Evolutionary conservation across 2,329 filamentous ascomycete genomes (phyloP), one percentile per base, ranked within the genome.

Genomic region (Fusarium odoratissimum): DNA sequence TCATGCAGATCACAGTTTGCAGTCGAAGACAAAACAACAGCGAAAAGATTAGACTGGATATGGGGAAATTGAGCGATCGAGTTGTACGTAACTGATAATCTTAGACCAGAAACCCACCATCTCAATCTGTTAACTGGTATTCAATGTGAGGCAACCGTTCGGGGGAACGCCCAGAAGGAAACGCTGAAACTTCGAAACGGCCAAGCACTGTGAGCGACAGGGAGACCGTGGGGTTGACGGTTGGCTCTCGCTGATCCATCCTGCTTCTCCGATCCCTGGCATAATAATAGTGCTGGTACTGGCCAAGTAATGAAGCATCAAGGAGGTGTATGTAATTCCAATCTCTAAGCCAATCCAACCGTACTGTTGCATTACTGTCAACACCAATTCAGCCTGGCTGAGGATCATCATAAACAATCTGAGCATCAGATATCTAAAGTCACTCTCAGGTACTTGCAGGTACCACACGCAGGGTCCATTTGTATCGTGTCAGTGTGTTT

Each of bases 171-270:
- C 35, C 31, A 64, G 65, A 44, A 60, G 54, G 52, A 54, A 44
- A 54, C 55, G 56, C 55, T 69, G 66, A 69, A 71, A 70, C 71
- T 62, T 65, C 49, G 60, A 73, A 71, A 67, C 66, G 51, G 51
- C 70, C 63, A 72, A 72, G 67, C 63, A 73, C 62, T 64, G 71
- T 74, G 64, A 33, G 44, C 49, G 25, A 23, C 45, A 60, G 66
- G 71, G 71, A 63, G 71, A 74, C 58, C 75, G 75, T 77, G 75
- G 75, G 75, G 68, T 76, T 65, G 64, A 74, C 74, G 74, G 75
- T 77, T 77, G 75, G 75, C 72, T 77, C 60, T 75, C 67, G 69
- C 54, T 60, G 64, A 71, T 73, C 65, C 70, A 61, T 67, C 61
- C 67, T 69, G 52, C 57, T 41, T 60, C 54, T 38, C 49, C 42